A percentile compares a stretch with the other conserved stretches of the same genome.
Conservation (phyloP, 208 protist species). For the Leishmania tropica region DNA sequence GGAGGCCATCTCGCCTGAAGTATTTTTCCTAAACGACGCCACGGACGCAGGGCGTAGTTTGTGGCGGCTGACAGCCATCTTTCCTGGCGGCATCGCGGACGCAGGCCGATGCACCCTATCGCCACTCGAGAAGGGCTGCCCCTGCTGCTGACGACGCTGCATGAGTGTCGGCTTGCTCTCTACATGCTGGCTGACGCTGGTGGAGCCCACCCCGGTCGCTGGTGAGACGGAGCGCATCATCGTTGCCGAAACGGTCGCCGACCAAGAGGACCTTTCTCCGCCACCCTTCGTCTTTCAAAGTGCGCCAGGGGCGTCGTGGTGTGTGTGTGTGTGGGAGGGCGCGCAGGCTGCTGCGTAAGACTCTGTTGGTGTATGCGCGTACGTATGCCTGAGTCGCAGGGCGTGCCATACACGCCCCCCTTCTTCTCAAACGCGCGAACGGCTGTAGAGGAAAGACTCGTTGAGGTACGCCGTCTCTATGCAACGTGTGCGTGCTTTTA, state of each 20-base stretch:
- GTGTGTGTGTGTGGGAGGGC: background rate
- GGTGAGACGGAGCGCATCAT: slow-evolving; percentile 1
- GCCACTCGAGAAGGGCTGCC: no score
- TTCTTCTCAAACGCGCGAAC: no score
- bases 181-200: slow-evolving; percentile 21
- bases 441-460: background rate
- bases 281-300: background rate
- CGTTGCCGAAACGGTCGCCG: background rate
- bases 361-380: no score
- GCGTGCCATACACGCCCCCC: no score
- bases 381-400: no score
- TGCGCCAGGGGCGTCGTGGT: background rate
- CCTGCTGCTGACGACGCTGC: slow-evolving; percentile 1
- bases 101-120: background rate
- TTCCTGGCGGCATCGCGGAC: background rate
- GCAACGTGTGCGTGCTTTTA: no score
- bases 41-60: background rate
- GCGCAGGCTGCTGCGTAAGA: no score
- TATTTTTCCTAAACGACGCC: background rate
- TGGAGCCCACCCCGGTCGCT: background rate
- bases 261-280: background rate
- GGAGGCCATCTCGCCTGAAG: slow-evolving; percentile 36
- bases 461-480: no score
- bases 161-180: background rate
- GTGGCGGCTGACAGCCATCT: background rate